phyloP scores from a whole-genome alignment of 345 rosid species.

The Hibiscus mutabilis region DNA sequence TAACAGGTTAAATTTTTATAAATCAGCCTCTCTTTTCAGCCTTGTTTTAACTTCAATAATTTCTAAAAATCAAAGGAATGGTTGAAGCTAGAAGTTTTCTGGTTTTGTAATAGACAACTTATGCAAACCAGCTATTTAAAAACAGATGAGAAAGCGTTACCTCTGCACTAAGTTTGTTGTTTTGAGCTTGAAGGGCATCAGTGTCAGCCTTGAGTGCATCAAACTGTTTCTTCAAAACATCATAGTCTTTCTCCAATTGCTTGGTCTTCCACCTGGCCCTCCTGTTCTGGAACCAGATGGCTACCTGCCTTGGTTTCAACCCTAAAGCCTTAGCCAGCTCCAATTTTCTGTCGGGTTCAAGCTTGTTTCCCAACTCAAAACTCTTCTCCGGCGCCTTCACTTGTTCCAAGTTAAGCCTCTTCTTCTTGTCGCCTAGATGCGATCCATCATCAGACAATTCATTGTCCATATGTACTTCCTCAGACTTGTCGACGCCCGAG shows the following conservation, averaged over 20 bases:
- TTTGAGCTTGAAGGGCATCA: constrained; percentile 56
- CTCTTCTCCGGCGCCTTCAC: constrained; percentile 71
- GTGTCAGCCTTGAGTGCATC: constrained; percentile 60
- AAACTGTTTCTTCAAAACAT: constrained; percentile 52
- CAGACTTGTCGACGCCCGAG: constrained; percentile 31
- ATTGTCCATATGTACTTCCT: constrained; percentile 53
- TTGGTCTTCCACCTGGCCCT: constrained; percentile 81
- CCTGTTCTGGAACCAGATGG: constrained; percentile 75
- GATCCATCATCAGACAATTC: constrained; percentile 82
- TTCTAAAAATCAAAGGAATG: background rate
- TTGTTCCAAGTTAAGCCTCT: constrained; percentile 67
- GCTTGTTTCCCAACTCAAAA: constrained; percentile 70
- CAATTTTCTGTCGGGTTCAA: constrained; percentile 69
- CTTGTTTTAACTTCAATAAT: no score
- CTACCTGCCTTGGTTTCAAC: constrained; percentile 62
- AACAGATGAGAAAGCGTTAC: constrained; percentile 18
- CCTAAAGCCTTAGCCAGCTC: constrained; percentile 66
- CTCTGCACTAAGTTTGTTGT: constrained; percentile 61
- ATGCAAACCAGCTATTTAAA: background rate
- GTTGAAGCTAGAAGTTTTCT: background rate
- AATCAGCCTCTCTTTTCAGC: no score
- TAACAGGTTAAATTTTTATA: no score
- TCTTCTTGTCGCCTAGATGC: constrained; percentile 68
- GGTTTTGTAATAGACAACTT: background rate
- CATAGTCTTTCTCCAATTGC: constrained; percentile 66